Conservation (phyloP, 768 basidiomycete genomes). For the Gelatoporia subvermispora region DNA sequence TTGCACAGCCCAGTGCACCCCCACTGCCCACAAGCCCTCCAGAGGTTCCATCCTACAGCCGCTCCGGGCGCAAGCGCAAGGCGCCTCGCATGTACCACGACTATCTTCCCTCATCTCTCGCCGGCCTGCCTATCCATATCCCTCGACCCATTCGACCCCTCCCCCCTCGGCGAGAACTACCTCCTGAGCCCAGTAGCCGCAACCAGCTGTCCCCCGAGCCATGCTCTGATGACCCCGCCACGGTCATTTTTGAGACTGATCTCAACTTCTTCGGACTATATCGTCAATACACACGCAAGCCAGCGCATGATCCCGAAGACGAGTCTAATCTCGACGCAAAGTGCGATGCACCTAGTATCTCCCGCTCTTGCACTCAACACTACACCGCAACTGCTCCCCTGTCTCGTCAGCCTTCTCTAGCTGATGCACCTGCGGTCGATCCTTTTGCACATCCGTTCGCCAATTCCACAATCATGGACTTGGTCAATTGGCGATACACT, state of each 20-base stretch:
- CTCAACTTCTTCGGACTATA: neutral
- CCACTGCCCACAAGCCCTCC: neutral
- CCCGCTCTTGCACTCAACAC: too few species aligned
- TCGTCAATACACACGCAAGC: neutral
- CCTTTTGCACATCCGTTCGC: slow-evolving; percentile 7
- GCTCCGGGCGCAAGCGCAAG: neutral
- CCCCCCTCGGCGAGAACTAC: neutral
- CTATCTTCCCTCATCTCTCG: neutral
- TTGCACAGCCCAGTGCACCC: neutral
- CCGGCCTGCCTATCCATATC: neutral
- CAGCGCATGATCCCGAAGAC: neutral
- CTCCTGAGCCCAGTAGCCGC: neutral
- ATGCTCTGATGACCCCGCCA: neutral
- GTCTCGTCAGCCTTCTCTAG: too few species aligned
- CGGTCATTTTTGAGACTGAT: neutral
- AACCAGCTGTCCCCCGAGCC: neutral
- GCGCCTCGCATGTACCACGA: neutral
- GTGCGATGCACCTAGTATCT: neutral
- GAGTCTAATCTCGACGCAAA: neutral
- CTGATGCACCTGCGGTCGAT: neutral
- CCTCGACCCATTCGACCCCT: neutral
- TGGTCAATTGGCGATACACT: slow-evolving; percentile 27
- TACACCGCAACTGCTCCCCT: too few species aligned
- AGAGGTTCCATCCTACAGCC: neutral
- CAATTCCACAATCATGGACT: slow-evolving; percentile 17